Base-by-base conservation (phyloP, 805 yeast species). In the Candida sanyiensis region DNA sequence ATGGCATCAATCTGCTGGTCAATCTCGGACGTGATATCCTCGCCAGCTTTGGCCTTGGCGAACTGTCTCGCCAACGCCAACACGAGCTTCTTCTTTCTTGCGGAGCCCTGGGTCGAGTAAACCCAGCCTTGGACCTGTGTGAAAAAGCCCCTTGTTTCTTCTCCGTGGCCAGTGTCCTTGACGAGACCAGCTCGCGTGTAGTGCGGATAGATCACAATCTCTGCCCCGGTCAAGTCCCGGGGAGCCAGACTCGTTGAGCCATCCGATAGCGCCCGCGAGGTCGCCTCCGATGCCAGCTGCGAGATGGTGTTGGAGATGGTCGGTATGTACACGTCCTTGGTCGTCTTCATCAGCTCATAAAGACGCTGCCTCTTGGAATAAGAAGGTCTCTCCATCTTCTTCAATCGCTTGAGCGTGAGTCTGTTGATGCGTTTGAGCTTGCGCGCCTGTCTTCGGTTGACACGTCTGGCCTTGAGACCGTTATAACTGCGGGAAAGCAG, bases 121-220 rank as follows among this genome's bases (percentile, higher is more conserved):
- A 75, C 69, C 72, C 83, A 75, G 6, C 96, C 96, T 31, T 84
- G 69, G 3, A 89, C 75, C 25, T 77, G 76, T 2, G 82, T 73
- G 28, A 72, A 72, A 46, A 66, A 75, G 37, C 64, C 67, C 7
- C 52, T 52, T 12, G 55, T 58, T 31, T n/a, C 7, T 2, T n/a
- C 26, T 25, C 17, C 26, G 26, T 23, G 11, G 26, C 26, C 9
- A 12, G 12, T 22, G 9, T 15, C 34, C 8, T 21, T 20, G 3
- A 31, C n/a, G 21, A 31, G 17, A 4, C 51, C 46, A 9, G 46
- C 41, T 6, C 74, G 59, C 0, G 78, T 67, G 56, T 70, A 80
- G 4, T 80, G 70, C 17, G 81, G 82, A 48, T 74, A 79, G 28
- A 81, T 59, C 2, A 75, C 58, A n/a, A 86, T 69, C 13, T 71